A percentile compares a stretch with the other conserved stretches of the same genome.
Conservation (phyloP, 169 alveolate genomes). For the Plasmodium yoelii region DNA sequence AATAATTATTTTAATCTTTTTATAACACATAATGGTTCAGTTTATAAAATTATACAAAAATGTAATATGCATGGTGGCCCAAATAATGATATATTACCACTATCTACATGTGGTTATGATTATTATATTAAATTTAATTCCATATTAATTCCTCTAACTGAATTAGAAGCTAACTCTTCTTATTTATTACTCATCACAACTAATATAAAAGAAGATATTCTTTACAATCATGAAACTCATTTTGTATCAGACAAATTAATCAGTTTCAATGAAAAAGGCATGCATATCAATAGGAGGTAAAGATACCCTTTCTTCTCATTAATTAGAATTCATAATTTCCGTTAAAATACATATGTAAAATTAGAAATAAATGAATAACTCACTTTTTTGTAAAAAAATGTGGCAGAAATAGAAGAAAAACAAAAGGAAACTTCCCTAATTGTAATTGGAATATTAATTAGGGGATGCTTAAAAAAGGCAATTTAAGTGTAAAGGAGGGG, state of each 20-base stretch:
- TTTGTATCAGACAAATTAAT: conserved; percentile 68
- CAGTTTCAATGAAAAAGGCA: conserved; percentile 15
- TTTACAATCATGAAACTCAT: conserved; percentile 52
- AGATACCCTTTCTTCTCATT: background rate
- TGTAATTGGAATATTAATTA: no score
- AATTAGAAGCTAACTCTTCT: conserved; percentile 32
- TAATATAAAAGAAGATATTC: conserved; percentile 70
- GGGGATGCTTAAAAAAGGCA: no score
- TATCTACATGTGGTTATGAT: conserved; percentile 75
- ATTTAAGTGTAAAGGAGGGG: no score
- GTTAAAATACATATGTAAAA: no score
- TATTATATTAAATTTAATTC: conserved; percentile 71
- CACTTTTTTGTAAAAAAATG: no score
- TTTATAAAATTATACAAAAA: conserved; percentile 46
- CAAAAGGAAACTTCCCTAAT: no score
- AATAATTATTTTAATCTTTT: conserved; percentile 34
- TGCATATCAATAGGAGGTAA: background rate
- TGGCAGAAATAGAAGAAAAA: no score
- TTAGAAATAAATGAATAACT: no score
- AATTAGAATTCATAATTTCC: background rate
- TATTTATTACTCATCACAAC: conserved; percentile 68
- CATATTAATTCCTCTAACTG: conserved; percentile 51
- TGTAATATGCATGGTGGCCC: conserved; percentile 73
- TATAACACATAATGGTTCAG: conserved; percentile 23
- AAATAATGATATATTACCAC: conserved; percentile 62